Conservation (phyloP, 805 yeast genomes). For the Teunomyces panamensis region DNA sequence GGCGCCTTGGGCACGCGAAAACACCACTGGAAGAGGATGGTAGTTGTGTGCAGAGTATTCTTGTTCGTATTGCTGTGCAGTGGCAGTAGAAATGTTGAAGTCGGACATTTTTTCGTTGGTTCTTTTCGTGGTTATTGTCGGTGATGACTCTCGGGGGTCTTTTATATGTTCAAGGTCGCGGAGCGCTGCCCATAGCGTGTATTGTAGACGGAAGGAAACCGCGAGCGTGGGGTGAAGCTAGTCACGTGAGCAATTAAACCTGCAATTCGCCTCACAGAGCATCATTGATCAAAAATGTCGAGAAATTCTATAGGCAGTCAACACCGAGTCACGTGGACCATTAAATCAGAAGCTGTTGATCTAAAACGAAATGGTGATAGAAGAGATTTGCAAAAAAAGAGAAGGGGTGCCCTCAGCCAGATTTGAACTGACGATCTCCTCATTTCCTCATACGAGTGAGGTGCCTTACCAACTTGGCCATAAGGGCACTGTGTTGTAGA, state of each 20-base stretch:
- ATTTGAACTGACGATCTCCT: slow-evolving; percentile 17
- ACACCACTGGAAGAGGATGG: slow-evolving; percentile 94
- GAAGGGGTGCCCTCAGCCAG: slow-evolving; percentile 14
- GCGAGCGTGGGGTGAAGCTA: slow-evolving; percentile 8
- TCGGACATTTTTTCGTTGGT: slow-evolving; percentile 16
- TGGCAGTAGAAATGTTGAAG: slow-evolving; percentile 55
- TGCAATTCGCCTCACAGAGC: no score
- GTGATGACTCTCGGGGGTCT: neutral
- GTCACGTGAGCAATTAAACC: neutral
- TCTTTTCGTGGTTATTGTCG: neutral
- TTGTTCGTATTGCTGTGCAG: slow-evolving; percentile 67
- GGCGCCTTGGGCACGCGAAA: slow-evolving; percentile 83
- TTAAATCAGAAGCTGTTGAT: neutral
- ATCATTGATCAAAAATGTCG: no score
- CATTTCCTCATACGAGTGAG: slow-evolving; percentile 12
- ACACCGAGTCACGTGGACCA: no score
- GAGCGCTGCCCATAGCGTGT: slow-evolving; percentile 16
- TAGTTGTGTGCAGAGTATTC: slow-evolving; percentile 94
- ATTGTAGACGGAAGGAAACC: slow-evolving; percentile 7
- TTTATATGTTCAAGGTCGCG: slow-evolving; percentile 10
- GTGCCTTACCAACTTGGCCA: slow-evolving; percentile 15
- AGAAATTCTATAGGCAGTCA: no score
- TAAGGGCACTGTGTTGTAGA: slow-evolving; percentile 5
- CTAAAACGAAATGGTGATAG: neutral
- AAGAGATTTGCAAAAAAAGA: neutral